Evolutionary conservation across 176 grass and related monocot genomes (phyloP), one percentile per base, ranked within the genome.

Genomic region (Carex myosuroides): DNA sequence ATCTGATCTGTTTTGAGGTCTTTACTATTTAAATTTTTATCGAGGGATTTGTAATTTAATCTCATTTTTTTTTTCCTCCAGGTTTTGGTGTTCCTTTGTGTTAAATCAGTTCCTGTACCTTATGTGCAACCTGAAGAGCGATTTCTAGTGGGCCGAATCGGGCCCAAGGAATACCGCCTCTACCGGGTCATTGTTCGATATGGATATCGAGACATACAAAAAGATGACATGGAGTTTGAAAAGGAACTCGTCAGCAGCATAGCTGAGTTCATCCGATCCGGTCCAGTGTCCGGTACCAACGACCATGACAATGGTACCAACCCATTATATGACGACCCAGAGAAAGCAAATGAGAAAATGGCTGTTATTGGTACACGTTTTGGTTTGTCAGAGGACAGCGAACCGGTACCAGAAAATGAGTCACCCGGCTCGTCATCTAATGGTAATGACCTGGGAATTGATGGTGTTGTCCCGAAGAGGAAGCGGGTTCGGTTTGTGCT

Each of bases 121-220:
- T 88, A 90, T 54, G 72, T 98, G 20, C 85, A 50, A 72, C 91
- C 89, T 0, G 89, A 93, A 52, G 89, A 95, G 41, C 84, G 86
- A 37, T 98, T 93, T 75, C 84, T 91, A 72, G 89, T 98, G 0
- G 92, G 95, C 1, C 92, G 95, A 13, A 82, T 98, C 65, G 95
- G 92, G 46, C 91, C 91, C 0, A 93, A 95, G 56, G 86, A 89
- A 67, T 90, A 93, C 53, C 88, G 95, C 60, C 14, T 94, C 11
- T 98, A 98, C 64, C 88, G 92, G 82, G 91, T 93, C 79, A 85
- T 98, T 6, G 92, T 98, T 39, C 83, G 85, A 30, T 98, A 98
- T 1, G 95, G 95, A 12, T 98, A 98, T 50, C 91, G 88, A 30
- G 95, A 98, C 74, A 85, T 90, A 5, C 95, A 89, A 3, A 90